Percentiles rank a stretch among this genome's conserved stretches.
Evolutionary conservation across 495 filamentous ascomycete genomes (phyloP).

Genomic region (Collariella sp.): DNA sequence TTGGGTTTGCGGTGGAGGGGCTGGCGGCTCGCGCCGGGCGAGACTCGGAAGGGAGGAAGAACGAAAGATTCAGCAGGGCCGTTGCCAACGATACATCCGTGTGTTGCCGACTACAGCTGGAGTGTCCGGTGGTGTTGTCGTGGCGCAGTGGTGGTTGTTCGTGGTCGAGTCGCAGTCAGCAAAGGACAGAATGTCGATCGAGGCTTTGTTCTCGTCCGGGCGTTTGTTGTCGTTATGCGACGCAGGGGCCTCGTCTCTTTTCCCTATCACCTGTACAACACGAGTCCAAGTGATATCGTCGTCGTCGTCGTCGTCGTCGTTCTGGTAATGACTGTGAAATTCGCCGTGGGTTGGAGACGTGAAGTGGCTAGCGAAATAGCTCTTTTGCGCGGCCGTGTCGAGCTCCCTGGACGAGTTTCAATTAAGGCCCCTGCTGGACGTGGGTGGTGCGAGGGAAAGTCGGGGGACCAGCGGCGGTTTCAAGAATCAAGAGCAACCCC

Average conservation of each 20-base stretch:
- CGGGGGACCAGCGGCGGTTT: slow-evolving; percentile 18
- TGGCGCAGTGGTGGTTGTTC: neutral
- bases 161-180: neutral
- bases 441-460: slow-evolving; percentile 14
- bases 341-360: neutral
- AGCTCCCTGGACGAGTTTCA: slow-evolving; percentile 3
- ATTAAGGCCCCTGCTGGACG: slow-evolving; percentile 10
- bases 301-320: neutral
- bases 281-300: neutral
- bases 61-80: neutral
- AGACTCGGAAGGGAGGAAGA: slow-evolving; percentile 16
- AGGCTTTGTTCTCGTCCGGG: neutral
- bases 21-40: slow-evolving; percentile 35
- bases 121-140: neutral
- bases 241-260: neutral
- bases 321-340: neutral
- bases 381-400: slow-evolving; percentile 7
- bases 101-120: neutral
- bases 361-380: neutral
- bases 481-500: slow-evolving; percentile 23
- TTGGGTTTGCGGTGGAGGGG: slow-evolving; percentile 6
- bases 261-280: neutral
- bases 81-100: slow-evolving; percentile 9
- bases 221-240: neutral
- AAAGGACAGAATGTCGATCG: slow-evolving; percentile 6